Conservation (phyloP, 352 stramenopile genomes). For the Globisporangium splendens region DNA sequence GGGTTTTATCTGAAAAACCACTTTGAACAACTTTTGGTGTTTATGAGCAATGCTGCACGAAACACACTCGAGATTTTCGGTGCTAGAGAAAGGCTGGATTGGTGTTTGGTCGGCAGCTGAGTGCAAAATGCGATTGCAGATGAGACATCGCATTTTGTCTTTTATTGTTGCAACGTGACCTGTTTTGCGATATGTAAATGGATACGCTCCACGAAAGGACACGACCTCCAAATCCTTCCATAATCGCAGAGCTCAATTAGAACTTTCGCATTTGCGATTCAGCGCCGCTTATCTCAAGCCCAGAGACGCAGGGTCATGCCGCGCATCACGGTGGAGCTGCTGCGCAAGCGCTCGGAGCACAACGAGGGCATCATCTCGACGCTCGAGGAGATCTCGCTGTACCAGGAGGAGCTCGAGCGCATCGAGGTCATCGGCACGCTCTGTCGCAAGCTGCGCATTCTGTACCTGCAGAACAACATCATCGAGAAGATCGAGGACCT, state of each 20-base stretch:
- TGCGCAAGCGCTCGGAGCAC: slow-evolving; percentile 91
- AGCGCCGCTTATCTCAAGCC: too few relatives aligned
- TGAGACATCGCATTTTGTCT: too few relatives aligned
- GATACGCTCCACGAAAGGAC: slow-evolving; percentile 3
- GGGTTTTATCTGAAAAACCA: too few relatives aligned
- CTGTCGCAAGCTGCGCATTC: slow-evolving; percentile 91
- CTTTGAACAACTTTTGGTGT: too few relatives aligned
- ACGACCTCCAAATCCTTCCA: slow-evolving; percentile 1
- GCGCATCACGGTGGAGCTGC: slow-evolving; percentile 75
- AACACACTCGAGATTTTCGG: too few relatives aligned
- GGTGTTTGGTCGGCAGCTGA: too few relatives aligned
- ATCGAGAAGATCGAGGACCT: slow-evolving; percentile 92
- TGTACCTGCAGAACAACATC: slow-evolving; percentile 97
- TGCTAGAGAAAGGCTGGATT: too few relatives aligned
- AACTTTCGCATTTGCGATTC: too few relatives aligned
- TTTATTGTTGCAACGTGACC: too few relatives aligned
- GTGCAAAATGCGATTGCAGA: too few relatives aligned
- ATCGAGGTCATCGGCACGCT: slow-evolving; percentile 89
- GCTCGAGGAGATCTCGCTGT: slow-evolving; percentile 92
- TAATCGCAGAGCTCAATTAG: background rate
- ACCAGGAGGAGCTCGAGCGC: slow-evolving; percentile 91
- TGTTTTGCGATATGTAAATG: background rate
- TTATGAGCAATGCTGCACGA: too few relatives aligned
- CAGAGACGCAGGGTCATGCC: slow-evolving; percentile 27
- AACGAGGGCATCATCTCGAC: slow-evolving; percentile 92